Evolutionary conservation across 768 basidiomycete species (phyloP), one percentile per base, ranked within the genome.

Genomic region (Inosperma sp.): DNA sequence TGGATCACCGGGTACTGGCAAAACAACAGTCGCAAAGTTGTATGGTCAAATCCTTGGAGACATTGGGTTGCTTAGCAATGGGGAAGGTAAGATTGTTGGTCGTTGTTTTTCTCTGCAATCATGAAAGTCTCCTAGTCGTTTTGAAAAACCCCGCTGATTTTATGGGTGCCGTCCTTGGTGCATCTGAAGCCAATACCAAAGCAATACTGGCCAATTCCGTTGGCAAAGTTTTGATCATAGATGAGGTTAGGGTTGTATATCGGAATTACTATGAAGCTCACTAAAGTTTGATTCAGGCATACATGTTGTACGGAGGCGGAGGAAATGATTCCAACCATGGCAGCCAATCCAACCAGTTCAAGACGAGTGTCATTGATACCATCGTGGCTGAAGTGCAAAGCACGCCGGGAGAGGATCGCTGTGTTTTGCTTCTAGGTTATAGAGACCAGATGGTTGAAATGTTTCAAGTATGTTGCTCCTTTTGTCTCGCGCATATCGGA

Each of bases 361-460:
- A 84, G 55, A 82, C 80, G 1, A 74, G 83, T 0, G 85, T 87
- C 34, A 83, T 86, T 23, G 85, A 87, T 58, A 85, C 84, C 0
- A 77, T 87, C 23, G 84, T 87, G 0, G 85, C 85, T 0, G 85
- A 87, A 62, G 77, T 87, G 3, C 84, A 87, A 56, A 83, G 76
- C 37, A 74, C 74, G 0, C 81, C 81, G 1, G 83, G 84, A 4
- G 85, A 87, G 59, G 84, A 86, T 59, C 73, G 83, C 25, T 84
- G 82, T 47, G 80, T 87, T 0, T 66, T 87, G 9, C 62, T 86
- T 36, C 60, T 84, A 1, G 85, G 84, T 0, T 87, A 86, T 63
- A 78, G 80, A 51, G 70, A 77, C 4, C 71, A 84, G 57, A 86
- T 86, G 76, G 61, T 66, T n/a, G 80, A 86, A 21, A 87, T 87